Evolutionary conservation across 306 rosid species (phyloP).

Genomic region (Pterocarpus santalinus): DNA sequence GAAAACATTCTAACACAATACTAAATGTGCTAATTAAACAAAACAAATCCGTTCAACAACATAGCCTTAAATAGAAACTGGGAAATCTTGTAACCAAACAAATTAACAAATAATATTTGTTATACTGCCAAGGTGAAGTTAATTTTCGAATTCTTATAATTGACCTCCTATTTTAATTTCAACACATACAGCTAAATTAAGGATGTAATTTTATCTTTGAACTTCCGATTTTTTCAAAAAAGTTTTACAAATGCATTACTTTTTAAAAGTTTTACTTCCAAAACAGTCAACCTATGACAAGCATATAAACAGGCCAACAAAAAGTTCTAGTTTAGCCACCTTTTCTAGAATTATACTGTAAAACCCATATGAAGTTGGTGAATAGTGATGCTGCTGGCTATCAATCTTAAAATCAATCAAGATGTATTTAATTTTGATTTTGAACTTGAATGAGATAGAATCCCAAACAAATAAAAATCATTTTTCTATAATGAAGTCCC

Average conservation of each 20-base stretch:
- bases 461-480: slow-evolving; percentile 17
- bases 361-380: slow-evolving; percentile 38
- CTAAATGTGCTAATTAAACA: not conserved
- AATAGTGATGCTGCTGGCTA: slow-evolving; percentile 27
- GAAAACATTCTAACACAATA: not conserved
- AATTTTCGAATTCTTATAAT: not conserved
- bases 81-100: not conserved
- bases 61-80: slow-evolving; percentile 11
- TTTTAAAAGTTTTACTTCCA: not conserved
- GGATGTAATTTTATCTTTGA: not conserved
- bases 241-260: not conserved
- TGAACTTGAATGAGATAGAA: slow-evolving; percentile 31
- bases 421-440: slow-evolving; percentile 10
- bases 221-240: not conserved
- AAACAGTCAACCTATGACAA: slow-evolving; percentile 20
- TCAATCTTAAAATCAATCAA: slow-evolving; percentile 38
- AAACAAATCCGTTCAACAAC: not conserved
- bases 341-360: slow-evolving; percentile 31
- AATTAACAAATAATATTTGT: slow-evolving; percentile 3
- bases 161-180: not conserved
- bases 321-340: slow-evolving; percentile 13
- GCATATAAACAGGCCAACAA: slow-evolving; percentile 33
- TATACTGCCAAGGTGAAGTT: not conserved
- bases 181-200: not conserved
- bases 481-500: slow-evolving; percentile 39